These are phyloP conservation scores for Kwoniella bestiolae DNA, from an alignment of 768 basidiomycete genomes.

Conservation along the genomic window DNA sequence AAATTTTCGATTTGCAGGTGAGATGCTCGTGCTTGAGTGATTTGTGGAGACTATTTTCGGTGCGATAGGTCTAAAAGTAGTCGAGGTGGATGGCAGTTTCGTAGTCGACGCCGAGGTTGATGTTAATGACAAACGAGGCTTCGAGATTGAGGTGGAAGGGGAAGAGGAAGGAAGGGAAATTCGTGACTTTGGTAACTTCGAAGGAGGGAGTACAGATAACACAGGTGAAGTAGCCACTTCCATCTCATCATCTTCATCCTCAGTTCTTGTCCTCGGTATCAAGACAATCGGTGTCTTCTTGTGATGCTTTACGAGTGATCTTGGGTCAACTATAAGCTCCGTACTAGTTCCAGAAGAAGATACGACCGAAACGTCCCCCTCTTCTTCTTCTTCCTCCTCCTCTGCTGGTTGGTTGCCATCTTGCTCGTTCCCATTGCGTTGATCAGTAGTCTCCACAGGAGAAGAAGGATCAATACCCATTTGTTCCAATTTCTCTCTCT, in stretches of 20 bases:
- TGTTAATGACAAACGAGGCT: background rate
- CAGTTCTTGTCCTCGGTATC: background rate
- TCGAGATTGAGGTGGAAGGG: background rate
- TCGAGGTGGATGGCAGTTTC: background rate
- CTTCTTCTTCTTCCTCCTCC: slow-evolving; percentile 4
- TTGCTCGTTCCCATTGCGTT: too few relatives aligned
- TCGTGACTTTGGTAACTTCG: background rate
- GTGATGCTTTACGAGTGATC: background rate
- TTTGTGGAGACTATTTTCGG: too few relatives aligned
- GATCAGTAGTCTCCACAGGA: background rate
- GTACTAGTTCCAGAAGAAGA: slow-evolving; percentile 9
- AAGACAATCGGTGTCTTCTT: too few relatives aligned
- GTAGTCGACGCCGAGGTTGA: too few relatives aligned
- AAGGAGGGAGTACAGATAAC: background rate
- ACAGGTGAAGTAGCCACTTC: slow-evolving; percentile 16
- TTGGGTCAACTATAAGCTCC: slow-evolving; percentile 5
- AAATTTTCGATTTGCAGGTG: too few relatives aligned
- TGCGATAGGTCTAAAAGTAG: slow-evolving; percentile 6
- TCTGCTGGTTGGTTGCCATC: background rate
- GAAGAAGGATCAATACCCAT: slow-evolving; percentile 3
- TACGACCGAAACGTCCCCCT: background rate
- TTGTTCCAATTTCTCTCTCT: background rate
- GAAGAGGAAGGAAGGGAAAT: background rate
- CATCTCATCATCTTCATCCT: slow-evolving; percentile 14
- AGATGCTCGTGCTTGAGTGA: too few relatives aligned